phyloP scores from a whole-genome alignment of 441 rosid genomes.

The Erodium trifolium region DNA sequence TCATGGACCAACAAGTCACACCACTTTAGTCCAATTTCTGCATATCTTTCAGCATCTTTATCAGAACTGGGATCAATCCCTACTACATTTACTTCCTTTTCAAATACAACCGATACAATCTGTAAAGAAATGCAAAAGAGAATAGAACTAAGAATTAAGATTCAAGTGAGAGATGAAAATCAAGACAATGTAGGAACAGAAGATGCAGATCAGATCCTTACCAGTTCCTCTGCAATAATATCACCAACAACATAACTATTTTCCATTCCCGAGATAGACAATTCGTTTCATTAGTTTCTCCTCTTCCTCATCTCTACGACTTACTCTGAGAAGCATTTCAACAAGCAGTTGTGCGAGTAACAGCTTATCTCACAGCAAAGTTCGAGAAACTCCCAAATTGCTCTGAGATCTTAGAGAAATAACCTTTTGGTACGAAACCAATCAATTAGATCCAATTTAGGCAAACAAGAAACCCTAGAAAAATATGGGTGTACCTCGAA shows the following conservation, averaged over 20 bases:
- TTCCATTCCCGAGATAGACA: slow-evolving; percentile 26
- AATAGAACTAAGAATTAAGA: background rate
- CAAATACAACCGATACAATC: slow-evolving; percentile 65
- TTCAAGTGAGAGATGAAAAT: background rate
- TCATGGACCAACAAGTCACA: background rate
- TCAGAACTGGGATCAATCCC: slow-evolving; percentile 77
- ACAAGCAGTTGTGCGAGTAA: background rate
- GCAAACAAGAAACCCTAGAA: background rate
- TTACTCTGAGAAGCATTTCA: background rate
- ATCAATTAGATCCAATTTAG: background rate
- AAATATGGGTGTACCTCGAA: background rate
- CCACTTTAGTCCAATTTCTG: background rate
- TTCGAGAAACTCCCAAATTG: background rate
- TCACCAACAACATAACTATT: slow-evolving; percentile 53
- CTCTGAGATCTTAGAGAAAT: background rate
- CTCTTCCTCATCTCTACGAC: background rate
- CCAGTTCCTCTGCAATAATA: slow-evolving; percentile 69
- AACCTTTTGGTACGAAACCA: background rate
- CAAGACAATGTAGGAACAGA: background rate
- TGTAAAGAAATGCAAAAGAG: slow-evolving; percentile 20
- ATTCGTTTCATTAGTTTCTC: background rate
- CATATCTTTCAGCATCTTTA: slow-evolving; percentile 42
- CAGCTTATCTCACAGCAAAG: background rate
- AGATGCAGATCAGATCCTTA: slow-evolving; percentile 14
- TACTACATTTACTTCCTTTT: slow-evolving; percentile 60